Evolutionary conservation across 169 alveolate species (phyloP).

Genomic region (Plasmodium fragile): DNA sequence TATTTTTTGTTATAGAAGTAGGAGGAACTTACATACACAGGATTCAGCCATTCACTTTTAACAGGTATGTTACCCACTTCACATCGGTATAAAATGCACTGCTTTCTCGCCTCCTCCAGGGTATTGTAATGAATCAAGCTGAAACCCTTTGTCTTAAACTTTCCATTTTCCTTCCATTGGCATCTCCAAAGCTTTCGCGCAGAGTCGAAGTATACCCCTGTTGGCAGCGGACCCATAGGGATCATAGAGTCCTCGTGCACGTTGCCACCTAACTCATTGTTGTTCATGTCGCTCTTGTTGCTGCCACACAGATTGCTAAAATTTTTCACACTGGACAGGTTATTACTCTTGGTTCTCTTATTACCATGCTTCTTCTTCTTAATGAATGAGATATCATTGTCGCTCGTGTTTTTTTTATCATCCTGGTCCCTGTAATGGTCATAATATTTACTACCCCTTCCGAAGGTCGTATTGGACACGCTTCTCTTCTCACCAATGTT

Average conservation of each 20-base stretch:
- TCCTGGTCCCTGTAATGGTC: constrained; percentile 38
- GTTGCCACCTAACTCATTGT: neutral
- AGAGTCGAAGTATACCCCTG: constrained; percentile 92
- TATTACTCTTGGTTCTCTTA: constrained; percentile 70
- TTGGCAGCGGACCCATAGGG: constrained; percentile 90
- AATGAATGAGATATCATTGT: constrained; percentile 32
- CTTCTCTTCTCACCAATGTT: constrained; percentile 53
- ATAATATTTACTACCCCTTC: constrained; percentile 36
- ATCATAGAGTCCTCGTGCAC: constrained; percentile 79
- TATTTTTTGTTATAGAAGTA: constrained; percentile 39
- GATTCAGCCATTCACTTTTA: constrained; percentile 89
- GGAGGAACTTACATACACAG: constrained; percentile 77
- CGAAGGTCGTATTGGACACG: constrained; percentile 55
- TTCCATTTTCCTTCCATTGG: constrained; percentile 93
- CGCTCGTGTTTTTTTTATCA: constrained; percentile 58
- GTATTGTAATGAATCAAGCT: constrained; percentile 88
- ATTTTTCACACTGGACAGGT: constrained; percentile 22
- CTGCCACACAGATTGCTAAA: constrained; percentile 14
- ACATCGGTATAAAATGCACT: constrained; percentile 89
- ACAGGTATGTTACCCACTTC: constrained; percentile 90
- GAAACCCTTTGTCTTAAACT: constrained; percentile 90
- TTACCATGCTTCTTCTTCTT: constrained; percentile 35
- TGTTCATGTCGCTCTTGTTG: constrained; percentile 20
- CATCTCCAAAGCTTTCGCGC: constrained; percentile 91
- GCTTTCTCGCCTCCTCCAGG: constrained; percentile 89